These are phyloP conservation scores for Amauroascus verrucosus DNA, from an alignment of 2,329 filamentous ascomycete species.

Conservation along the genomic window DNA sequence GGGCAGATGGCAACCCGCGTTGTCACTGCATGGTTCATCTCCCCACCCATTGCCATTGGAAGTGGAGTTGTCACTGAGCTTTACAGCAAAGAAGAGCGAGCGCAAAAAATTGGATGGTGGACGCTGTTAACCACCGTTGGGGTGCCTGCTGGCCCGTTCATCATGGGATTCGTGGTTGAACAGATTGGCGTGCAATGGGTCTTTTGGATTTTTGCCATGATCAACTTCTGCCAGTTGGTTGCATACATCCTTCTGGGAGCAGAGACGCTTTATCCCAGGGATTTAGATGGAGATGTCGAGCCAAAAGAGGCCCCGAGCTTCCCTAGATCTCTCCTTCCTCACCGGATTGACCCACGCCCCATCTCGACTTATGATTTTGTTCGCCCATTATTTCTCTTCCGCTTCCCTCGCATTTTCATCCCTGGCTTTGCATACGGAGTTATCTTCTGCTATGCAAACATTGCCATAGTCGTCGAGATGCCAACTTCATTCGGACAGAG, in stretches of 20 bases:
- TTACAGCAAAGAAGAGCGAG: slow-evolving; percentile 43
- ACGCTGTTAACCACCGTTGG: slow-evolving; percentile 40
- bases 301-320: slow-evolving; percentile 32
- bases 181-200: slow-evolving; percentile 49
- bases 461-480: slow-evolving; percentile 49
- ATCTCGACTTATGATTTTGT: slow-evolving; percentile 39
- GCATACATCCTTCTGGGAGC: slow-evolving; percentile 47
- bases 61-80: slow-evolving; percentile 46
- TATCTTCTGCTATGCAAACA: slow-evolving; percentile 32
- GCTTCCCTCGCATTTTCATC: slow-evolving; percentile 40
- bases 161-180: slow-evolving; percentile 39
- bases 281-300: slow-evolving; percentile 23
- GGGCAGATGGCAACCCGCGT: slow-evolving; percentile 38
- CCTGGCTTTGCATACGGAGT: slow-evolving; percentile 45
- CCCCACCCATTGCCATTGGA: slow-evolving; percentile 45
- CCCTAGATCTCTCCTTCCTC: slow-evolving; percentile 42
- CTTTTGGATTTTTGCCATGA: slow-evolving; percentile 49
- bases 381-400: slow-evolving; percentile 40
- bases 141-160: slow-evolving; percentile 21
- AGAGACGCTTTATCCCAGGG: slow-evolving; percentile 43
- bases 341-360: slow-evolving; percentile 10
- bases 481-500: slow-evolving; percentile 48
- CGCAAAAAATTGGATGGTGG: slow-evolving; percentile 42
- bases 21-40: slow-evolving; percentile 48
- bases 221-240: slow-evolving; percentile 48